Conservation (phyloP, 192 early-diverging fungal species). For the Glomus cerebriforme region DNA sequence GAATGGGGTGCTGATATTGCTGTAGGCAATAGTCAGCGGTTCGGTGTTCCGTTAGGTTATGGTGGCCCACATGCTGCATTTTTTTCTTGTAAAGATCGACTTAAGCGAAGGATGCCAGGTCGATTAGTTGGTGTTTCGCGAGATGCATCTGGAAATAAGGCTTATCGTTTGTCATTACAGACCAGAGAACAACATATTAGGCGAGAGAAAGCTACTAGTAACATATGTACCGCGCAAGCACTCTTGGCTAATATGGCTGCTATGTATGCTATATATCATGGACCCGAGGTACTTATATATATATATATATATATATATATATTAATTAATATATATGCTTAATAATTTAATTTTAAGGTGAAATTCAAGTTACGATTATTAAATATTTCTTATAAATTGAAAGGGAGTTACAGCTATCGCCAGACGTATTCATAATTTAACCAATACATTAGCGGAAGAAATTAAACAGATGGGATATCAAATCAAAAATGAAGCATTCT, state of each 20-base stretch:
- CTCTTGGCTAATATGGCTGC: conserved; percentile 99
- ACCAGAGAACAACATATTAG: conserved; percentile 99
- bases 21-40: conserved; percentile 96
- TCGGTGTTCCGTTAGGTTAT: conserved; percentile 98
- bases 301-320: conserved; percentile 24
- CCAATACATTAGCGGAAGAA: conserved; percentile 76
- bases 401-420: conserved; percentile 86
- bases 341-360: background rate
- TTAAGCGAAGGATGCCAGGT: conserved; percentile 96
- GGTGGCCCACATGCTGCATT: conserved; percentile 99
- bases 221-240: conserved; percentile 99
- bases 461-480: conserved; percentile 74
- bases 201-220: conserved; percentile 97
- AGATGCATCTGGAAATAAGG: conserved; percentile 82
- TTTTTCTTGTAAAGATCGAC: conserved; percentile 89
- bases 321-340: background rate
- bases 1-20: conserved; percentile 99
- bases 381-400: conserved; percentile 26
- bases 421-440: conserved; percentile 90
- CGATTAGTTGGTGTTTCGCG: conserved; percentile 95
- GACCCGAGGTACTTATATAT: conserved; percentile 66
- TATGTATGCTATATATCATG: conserved; percentile 99
- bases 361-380: too few species aligned
- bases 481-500: conserved; percentile 84
- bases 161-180: conserved; percentile 95